Base-by-base conservation (phyloP, 805 yeast species). In the Komagataella pseudopastoris region DNA sequence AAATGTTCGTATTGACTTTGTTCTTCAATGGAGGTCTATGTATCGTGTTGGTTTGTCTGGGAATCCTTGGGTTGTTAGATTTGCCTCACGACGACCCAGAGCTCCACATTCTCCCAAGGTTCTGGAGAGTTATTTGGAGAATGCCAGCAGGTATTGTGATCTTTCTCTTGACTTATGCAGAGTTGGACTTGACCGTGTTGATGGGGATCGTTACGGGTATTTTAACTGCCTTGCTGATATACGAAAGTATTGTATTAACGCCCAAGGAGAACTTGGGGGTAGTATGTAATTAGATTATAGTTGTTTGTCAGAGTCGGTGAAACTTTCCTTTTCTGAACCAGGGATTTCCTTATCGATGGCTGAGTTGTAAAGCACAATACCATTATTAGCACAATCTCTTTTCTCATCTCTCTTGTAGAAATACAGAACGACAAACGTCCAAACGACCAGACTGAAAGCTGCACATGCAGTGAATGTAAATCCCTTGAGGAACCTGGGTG, bases 401-500 rank as follows among this genome's bases (percentile, higher is more conserved):
- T 69, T 70, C 58, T 79, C 83, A 49, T 77, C 77, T 49, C 71
- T 65, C 61, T 77, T 79, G 63, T 77, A 79, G 56, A 77, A 73
- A 17, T 20, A 44, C 46, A 52, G 18, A 6, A 53, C 46, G 7
- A 64, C 49, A 6, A 56, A 49, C 1, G 64, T 10, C 44, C 53
- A 58, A 55, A 61, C 63, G 4, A 58, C 63, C 45, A 68, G 50
- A 56, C 70, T 63, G 55, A 70, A 70, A 3, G 66, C 71, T 6
- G 75, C 71, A 61, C 71, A 69, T 18, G 74, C 73, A 2, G 74
- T 62, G 60, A 70, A 80, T 2, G 71, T 58, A 58, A 54, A 71
- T 53, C 85, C 85, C 50, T 75, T 78, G 49, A 65, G 65, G 59
- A 68, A 80, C 47, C 76, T 64, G 24, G 86, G 86, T 6, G 80